Base-by-base conservation (phyloP, 2,329 filamentous ascomycete species). In the Colletotrichum falcatum region DNA sequence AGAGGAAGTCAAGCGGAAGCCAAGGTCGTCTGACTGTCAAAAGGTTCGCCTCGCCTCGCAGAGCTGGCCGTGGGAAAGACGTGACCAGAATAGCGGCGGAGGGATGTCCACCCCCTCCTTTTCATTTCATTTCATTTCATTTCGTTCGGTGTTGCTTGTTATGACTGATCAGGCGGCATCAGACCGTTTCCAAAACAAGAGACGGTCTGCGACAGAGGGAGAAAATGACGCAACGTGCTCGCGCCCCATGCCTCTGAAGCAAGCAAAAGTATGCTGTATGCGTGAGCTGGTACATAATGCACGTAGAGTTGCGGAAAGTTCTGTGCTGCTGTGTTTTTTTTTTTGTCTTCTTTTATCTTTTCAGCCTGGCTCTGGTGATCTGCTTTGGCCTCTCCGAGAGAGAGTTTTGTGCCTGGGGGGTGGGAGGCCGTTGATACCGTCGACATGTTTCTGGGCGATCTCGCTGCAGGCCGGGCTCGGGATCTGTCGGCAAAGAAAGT, bases 181-280 rank as follows among this genome's bases (percentile, higher is more conserved):
- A 54, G 51, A 46, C 64, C 58, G 62, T 49, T 67, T 51, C 44
- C 64, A 67, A 67, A 62, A 62, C 44, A 39, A 62, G 67, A 62
- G 55, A 56, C 56, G 63, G 64, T 28, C 44, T 42, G 42, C 28
- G 26, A 44, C 18, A 20, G 18, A 44, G 4, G 18, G 12, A 9
- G 12, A 44, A 28, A 42, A 18, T 16, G 28, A 26, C 20, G 26
- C 28, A 30, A 44, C 3, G 23, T 33, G 12, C 3, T 44, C 35
- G 20, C 26, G 16, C 16, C 14, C 46, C 33, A 23, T 20, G 18
- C 37, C 44, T 23, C 33, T 30, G 26, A 44, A 49, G 33, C 42
- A 49, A 48, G 44, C 7, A 30, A 37, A 23, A 26, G 20, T 12
- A 35, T 39, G 23, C 14, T 44, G 8, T 7, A 5, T 33, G 23